Percentiles rank a stretch among this genome's conserved stretches.
These are phyloP conservation scores for Primulina eburnea DNA, from an alignment of 257 asterid species.

Conservation along the genomic window DNA sequence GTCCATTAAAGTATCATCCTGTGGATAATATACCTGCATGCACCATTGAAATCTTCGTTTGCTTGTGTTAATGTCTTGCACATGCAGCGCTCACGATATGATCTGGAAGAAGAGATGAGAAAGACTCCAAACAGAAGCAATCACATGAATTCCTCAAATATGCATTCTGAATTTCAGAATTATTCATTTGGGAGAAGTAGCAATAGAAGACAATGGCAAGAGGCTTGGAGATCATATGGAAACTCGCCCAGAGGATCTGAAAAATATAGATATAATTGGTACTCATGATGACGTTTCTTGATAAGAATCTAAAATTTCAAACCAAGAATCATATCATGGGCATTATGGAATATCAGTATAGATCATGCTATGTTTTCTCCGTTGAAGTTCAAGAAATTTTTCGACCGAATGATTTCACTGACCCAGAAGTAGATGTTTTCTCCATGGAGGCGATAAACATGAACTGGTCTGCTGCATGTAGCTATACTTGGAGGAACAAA, in stretches of 20 bases:
- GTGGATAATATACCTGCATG: neutral
- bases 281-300: conserved; percentile 22
- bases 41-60: neutral
- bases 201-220: conserved; percentile 54
- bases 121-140: conserved; percentile 49
- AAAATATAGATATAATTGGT: conserved; percentile 45
- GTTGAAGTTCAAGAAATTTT: too few species aligned
- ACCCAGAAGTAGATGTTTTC: too few species aligned
- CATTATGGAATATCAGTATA: neutral
- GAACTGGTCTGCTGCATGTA: neutral
- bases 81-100: conserved; percentile 70
- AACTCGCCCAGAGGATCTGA: conserved; percentile 45
- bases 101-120: conserved; percentile 77
- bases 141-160: conserved; percentile 32
- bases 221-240: conserved; percentile 47
- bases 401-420: too few species aligned
- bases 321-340: conserved; percentile 17
- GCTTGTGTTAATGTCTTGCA: conserved; percentile 24
- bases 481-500: neutral
- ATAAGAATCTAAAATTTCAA: conserved; percentile 13
- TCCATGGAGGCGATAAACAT: too few species aligned
- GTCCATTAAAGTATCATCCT: neutral
- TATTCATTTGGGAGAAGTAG: conserved; percentile 47
- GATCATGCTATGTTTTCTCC: neutral
- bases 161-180: conserved; percentile 42